A percentile compares a stretch with the other conserved stretches of the same genome.
Evolutionary conservation across 148 eudicot species (phyloP).

Genomic region (Chenopodium quinoa): DNA sequence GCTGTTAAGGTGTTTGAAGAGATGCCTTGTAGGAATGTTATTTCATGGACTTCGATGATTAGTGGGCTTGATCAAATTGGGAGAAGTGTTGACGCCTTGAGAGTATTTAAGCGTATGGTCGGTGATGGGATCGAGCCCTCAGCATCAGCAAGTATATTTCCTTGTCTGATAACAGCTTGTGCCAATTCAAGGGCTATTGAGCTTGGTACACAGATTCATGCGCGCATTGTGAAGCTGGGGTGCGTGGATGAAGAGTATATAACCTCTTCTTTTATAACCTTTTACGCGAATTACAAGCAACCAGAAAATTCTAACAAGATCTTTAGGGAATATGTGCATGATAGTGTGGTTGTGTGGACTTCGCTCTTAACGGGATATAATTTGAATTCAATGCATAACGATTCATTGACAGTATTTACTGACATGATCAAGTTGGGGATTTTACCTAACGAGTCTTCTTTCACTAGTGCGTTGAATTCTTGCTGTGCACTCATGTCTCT

Average conservation of each 20-base stretch:
- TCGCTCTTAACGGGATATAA: slow-evolving; percentile 72
- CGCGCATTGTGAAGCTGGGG: slow-evolving; percentile 49
- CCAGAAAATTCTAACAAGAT: slow-evolving; percentile 46
- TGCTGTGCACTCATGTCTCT: slow-evolving; percentile 49
- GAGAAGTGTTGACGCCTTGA: slow-evolving; percentile 54
- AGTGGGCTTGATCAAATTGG: slow-evolving; percentile 80
- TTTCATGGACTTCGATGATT: slow-evolving; percentile 86
- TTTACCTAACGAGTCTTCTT: slow-evolving; percentile 78
- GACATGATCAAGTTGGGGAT: slow-evolving; percentile 55
- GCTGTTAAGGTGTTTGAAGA: slow-evolving; percentile 54
- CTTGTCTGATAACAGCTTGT: slow-evolving; percentile 65
- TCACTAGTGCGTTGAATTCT: slow-evolving; percentile 75
- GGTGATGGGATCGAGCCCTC: slow-evolving; percentile 41
- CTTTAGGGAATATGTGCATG: slow-evolving; percentile 51
- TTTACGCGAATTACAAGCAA: slow-evolving; percentile 68
- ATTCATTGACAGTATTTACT: slow-evolving; percentile 52
- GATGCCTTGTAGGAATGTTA: slow-evolving; percentile 61
- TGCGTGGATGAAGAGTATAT: slow-evolving; percentile 44
- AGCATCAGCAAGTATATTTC: slow-evolving; percentile 40
- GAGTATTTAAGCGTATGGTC: slow-evolving; percentile 50
- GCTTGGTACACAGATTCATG: slow-evolving; percentile 63
- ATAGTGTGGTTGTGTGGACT: slow-evolving; percentile 83
- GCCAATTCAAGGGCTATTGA: slow-evolving; percentile 37
- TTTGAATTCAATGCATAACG: slow-evolving; percentile 45
- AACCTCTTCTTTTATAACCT: slow-evolving; percentile 64